Percentiles rank a stretch among this genome's conserved stretches.
Conservation (phyloP, 1,139 yeast genomes). For the Diutina mesorugosa region DNA sequence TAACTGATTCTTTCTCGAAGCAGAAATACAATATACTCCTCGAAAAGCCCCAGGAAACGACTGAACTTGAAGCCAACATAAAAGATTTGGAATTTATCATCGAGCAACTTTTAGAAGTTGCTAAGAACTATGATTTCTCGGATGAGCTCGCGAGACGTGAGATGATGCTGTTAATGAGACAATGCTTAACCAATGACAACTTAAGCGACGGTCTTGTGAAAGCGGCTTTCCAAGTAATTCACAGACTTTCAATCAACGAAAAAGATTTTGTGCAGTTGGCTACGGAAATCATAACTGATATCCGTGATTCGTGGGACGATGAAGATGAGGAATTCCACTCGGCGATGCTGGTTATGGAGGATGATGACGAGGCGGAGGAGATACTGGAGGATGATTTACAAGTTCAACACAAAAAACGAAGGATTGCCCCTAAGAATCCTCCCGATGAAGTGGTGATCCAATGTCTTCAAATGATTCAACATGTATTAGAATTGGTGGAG, state of each 20-base stretch:
- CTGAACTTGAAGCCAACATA: slow-evolving; percentile 10
- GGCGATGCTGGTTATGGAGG: slow-evolving; percentile 2
- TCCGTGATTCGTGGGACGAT: slow-evolving; percentile 43
- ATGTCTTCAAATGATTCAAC: slow-evolving; percentile 59
- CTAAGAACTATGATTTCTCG: slow-evolving; percentile 68
- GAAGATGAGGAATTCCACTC: slow-evolving; percentile 5
- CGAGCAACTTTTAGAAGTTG: slow-evolving; percentile 57
- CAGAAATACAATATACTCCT: background rate
- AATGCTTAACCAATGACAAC: slow-evolving; percentile 41
- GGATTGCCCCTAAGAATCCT: slow-evolving; percentile 24
- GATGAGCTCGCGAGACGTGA: slow-evolving; percentile 88
- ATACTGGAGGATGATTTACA: slow-evolving; percentile 7
- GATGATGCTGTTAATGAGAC: slow-evolving; percentile 61
- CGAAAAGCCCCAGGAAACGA: background rate
- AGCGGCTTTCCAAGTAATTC: slow-evolving; percentile 50
- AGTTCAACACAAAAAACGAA: slow-evolving; percentile 14
- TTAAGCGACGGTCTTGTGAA: slow-evolving; percentile 42
- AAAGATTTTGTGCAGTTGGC: slow-evolving; percentile 76
- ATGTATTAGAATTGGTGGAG: slow-evolving; percentile 56
- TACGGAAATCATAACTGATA: slow-evolving; percentile 77
- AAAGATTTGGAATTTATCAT: slow-evolving; percentile 63
- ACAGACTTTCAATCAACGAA: slow-evolving; percentile 64
- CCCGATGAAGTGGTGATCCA: slow-evolving; percentile 42
- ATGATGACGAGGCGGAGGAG: slow-evolving; percentile 5
- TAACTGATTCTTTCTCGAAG: background rate